Base-by-base conservation (phyloP, 2,329 filamentous ascomycete species). In the Claviceps pusilla region DNA sequence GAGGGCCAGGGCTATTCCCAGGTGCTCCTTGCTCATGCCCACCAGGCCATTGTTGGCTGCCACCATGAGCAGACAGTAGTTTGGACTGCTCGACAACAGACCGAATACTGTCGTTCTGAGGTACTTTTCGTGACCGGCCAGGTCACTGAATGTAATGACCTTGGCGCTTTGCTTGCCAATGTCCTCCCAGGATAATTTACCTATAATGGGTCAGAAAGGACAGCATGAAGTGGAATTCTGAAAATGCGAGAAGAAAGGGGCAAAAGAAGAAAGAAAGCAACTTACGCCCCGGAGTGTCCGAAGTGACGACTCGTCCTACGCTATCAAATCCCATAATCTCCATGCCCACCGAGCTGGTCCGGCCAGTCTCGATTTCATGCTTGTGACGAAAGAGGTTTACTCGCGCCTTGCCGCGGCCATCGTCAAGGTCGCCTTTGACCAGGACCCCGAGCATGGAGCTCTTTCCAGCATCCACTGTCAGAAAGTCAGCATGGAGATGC, bases 321-420 rank as follows among this genome's bases (percentile, higher is more conserved):
- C 86, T 89, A 68, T 97, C 89, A 62, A 96, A 98, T 2, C 93
- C 93, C 85, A 97, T 89, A 57, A 97, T 97, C 69, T 98, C 93
- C 90, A 97, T 94, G 46, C 93, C 91, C 0, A 98, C 93, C 0
- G 90, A 96, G 66, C 89, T 95, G 10, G 93, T 98, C 59, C 93
- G 80, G 1, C 93, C 93, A 49, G 87, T 93, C 70, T 98, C 93
- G 45, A 97, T 86, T 71, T 98, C 93, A 65, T 98, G 93, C 70
- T 98, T 97, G 69, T 98, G 93, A 16, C 93, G 82, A 71, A 98
- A 98, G 12, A 98, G 81, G 60, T 95, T 97, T 52, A 98, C 87
- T 58, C 93, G 85, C 48, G 93, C 91, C 68, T 87, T 91, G 12
- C 93, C 93, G 65, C 93, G 80, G 16, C 93, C 93, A 69, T 98